Evolutionary conservation across 257 asterid genomes (phyloP).

Genomic region (Coffea canephora): DNA sequence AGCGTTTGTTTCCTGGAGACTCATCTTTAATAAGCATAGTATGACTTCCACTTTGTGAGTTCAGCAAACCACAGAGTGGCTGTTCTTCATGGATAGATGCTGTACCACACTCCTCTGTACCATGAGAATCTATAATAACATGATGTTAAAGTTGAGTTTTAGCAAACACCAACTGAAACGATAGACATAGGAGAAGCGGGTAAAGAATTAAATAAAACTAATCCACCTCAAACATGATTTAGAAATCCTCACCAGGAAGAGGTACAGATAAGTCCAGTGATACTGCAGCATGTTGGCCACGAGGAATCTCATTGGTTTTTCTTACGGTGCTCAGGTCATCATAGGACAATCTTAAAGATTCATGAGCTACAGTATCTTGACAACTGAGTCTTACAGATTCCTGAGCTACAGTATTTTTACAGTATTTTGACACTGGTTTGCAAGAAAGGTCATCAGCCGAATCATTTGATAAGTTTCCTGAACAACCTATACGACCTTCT

Average conservation of each 20-base stretch:
- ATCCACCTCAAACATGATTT: background rate
- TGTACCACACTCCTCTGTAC: constrained; percentile 41
- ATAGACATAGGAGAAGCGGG: background rate
- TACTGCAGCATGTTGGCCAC: constrained; percentile 16
- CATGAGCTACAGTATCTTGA: constrained; percentile 11
- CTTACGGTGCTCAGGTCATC: constrained; percentile 17
- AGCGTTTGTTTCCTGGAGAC: constrained; percentile 16
- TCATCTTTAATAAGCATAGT: background rate
- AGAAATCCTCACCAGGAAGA: constrained; percentile 38
- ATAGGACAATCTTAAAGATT: constrained; percentile 20
- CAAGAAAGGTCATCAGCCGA: constrained; percentile 18
- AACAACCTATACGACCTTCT: constrained; percentile 18
- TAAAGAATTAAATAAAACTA: background rate
- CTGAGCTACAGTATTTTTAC: constrained; percentile 8
- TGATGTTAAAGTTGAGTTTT: constrained; percentile 8
- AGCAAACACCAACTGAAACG: background rate
- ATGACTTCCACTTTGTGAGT: constrained; percentile 7
- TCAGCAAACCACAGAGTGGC: constrained; percentile 7
- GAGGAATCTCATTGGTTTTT: constrained; percentile 16
- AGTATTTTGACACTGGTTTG: background rate
- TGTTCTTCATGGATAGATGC: constrained; percentile 35
- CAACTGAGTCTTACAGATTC: constrained; percentile 11
- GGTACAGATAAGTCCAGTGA: constrained; percentile 34
- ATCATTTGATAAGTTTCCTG: constrained; percentile 15
- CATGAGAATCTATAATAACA: constrained; percentile 35